Evolutionary conservation across 176 grass and related monocot species (phyloP), one percentile per base, ranked within the genome.

Genomic region (Dendrocalamus sinicus): DNA sequence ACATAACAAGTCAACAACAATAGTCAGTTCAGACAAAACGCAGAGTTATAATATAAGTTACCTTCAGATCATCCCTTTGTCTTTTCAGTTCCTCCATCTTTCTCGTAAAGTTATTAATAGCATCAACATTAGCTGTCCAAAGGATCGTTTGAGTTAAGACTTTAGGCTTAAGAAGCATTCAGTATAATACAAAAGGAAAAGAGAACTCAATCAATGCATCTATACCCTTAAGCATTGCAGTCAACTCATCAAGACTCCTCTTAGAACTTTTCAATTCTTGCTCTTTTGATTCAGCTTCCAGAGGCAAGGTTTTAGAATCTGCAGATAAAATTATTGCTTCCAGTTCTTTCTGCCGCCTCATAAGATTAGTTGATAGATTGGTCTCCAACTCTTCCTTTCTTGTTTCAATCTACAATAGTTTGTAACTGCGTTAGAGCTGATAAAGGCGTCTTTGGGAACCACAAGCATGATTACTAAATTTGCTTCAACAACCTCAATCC

Each of bases 301-400:
- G 59, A 80, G 78, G 79, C 73, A 96, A 88, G 12, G 88, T 94
- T 71, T 92, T 88, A 79, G 92, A 96, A 87, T 99, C 96, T 64
- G 91, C 92, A 72, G 96, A 91, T 37, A 83, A 91, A 83, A 99
- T 99, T 73, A 99, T 91, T 53, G 88, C 90, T 87, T 99, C 93
- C 67, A 99, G 90, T 72, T 99, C 96, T 78, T 96, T 93, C 47
- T 96, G 91, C 17, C 92, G 84, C 67, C 96, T 93, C 73, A 98
- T 91, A 84, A 99, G 96, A 91, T 99, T 99, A 30, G 92, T 96
- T 79, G 96, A 95, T 48, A 99, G 77, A 93, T 99, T 99, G 28
- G 88, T 96, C 79, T 99, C 96, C 70, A 99, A 52, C 79, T 99
- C 96, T 84, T 99, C 96, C 79, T 96, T 99, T 76, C 96, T 92